Evolutionary conservation across 495 filamentous ascomycete genomes (phyloP).

Genomic region (Apodospora peruviana): DNA sequence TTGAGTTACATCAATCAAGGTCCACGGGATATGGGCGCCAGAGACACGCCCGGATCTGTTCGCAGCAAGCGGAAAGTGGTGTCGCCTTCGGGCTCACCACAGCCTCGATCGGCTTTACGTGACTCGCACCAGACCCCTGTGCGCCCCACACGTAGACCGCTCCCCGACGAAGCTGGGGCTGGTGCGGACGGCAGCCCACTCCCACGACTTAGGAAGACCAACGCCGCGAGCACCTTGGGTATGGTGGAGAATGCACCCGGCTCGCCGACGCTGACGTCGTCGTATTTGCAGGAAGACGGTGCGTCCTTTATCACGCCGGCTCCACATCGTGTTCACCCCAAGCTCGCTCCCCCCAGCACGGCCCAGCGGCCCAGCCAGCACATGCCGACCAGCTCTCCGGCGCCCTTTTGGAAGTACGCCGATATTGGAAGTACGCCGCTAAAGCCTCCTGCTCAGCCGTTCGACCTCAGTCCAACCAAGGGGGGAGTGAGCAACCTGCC

Average conservation of each 20-base stretch:
- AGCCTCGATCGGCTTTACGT: slow-evolving; percentile 38
- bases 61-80: slow-evolving; percentile 47
- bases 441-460: slow-evolving; percentile 55
- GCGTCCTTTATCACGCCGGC: slow-evolving; percentile 74
- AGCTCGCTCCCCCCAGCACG: slow-evolving; percentile 82
- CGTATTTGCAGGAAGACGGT: slow-evolving; percentile 48
- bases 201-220: slow-evolving; percentile 40
- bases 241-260: slow-evolving; percentile 54
- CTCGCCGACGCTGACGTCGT: slow-evolving; percentile 68
- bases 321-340: slow-evolving; percentile 74
- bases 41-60: slow-evolving; percentile 34
- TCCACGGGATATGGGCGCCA: slow-evolving; percentile 40
- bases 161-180: slow-evolving; percentile 32
- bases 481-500: slow-evolving; percentile 38
- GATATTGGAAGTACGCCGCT: slow-evolving; percentile 75
- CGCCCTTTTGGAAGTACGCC: slow-evolving; percentile 94
- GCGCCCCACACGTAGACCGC: slow-evolving; percentile 51
- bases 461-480: slow-evolving; percentile 47
- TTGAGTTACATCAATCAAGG: slow-evolving; percentile 44
- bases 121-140: slow-evolving; percentile 53
- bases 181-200: slow-evolving; percentile 50
- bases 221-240: slow-evolving; percentile 46
- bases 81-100: slow-evolving; percentile 44
- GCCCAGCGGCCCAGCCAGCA: slow-evolving; percentile 87
- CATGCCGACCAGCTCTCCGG: slow-evolving; percentile 90